Percentiles rank a stretch among this genome's conserved stretches.
These are phyloP conservation scores for Gloeopeniophorella convolvens DNA, from an alignment of 768 basidiomycete genomes.

Conservation along the genomic window DNA sequence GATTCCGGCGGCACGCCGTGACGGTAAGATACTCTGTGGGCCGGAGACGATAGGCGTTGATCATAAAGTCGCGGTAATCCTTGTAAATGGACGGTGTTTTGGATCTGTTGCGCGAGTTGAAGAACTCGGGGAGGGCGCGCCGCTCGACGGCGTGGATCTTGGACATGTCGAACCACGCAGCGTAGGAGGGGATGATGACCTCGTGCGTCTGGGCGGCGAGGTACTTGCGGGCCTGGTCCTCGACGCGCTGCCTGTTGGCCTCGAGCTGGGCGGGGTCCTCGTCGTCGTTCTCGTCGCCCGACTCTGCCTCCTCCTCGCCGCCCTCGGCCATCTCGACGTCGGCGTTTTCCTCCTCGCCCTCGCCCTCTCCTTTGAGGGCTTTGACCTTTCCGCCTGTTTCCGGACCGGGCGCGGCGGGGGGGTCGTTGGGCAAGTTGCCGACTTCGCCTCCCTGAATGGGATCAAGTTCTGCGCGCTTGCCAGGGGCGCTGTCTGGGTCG, in stretches of 20 bases:
- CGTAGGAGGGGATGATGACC: constrained; percentile 93
- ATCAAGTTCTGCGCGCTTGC: constrained; percentile 85
- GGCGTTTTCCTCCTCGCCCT: constrained; percentile 61
- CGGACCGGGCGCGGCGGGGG: constrained; percentile 26
- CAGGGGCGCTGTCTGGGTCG: constrained; percentile 71
- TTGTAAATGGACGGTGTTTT: constrained; percentile 98
- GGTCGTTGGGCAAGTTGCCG: constrained; percentile 54
- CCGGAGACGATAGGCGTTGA: constrained; percentile 93
- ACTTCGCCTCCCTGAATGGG: constrained; percentile 75
- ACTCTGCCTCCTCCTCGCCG: constrained; percentile 69
- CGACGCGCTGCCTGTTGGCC: constrained; percentile 69
- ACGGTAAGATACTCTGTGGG: constrained; percentile 96
- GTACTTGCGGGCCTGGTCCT: constrained; percentile 88
- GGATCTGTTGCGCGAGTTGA: constrained; percentile 88
- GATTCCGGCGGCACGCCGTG: constrained; percentile 90
- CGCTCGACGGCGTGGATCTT: constrained; percentile 90
- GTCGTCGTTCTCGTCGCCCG: constrained; percentile 75
- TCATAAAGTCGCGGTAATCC: constrained; percentile 99
- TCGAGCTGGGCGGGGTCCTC: constrained; percentile 82
- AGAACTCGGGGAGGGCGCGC: constrained; percentile 94
- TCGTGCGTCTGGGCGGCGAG: constrained; percentile 97
- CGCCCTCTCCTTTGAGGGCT: constrained; percentile 40
- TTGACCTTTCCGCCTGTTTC: constrained; percentile 30
- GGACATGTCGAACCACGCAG: constrained; percentile 97
- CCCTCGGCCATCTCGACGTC: constrained; percentile 81